phyloP scores from a whole-genome alignment of 305 asterid species.

The Coffea humblotiana region DNA sequence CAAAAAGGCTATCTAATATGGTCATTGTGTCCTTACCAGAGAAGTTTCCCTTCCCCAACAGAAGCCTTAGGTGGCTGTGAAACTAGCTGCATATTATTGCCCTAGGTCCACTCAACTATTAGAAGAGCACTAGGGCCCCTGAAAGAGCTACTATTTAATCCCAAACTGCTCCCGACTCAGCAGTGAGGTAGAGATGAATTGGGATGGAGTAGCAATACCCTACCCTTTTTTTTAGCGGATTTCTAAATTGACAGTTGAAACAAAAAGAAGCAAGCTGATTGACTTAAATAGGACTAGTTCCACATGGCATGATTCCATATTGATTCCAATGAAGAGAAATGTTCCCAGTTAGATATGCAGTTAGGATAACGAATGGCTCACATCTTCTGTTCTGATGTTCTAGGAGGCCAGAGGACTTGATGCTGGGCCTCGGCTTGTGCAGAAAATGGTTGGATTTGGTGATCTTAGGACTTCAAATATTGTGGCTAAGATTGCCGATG shows the following conservation, averaged over 20 bases:
- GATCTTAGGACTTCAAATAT: conserved; percentile 79
- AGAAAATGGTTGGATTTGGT: conserved; percentile 77
- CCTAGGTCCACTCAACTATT: background rate
- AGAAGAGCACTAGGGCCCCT: background rate
- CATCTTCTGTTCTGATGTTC: background rate
- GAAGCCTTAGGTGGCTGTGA: background rate
- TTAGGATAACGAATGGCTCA: background rate
- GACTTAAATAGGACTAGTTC: background rate
- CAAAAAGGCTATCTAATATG: too few species aligned
- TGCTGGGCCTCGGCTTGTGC: conserved; percentile 95
- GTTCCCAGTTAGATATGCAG: background rate
- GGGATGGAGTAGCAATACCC: background rate
- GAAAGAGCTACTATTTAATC: background rate
- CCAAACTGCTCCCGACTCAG: background rate
- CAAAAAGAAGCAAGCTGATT: background rate
- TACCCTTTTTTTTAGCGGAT: background rate
- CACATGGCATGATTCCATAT: background rate
- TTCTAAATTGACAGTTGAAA: background rate
- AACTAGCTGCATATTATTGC: background rate
- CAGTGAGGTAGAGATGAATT: background rate
- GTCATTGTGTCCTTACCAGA: background rate
- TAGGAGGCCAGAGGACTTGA: conserved; percentile 99
- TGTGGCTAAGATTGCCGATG: conserved; percentile 81
- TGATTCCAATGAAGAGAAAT: background rate
- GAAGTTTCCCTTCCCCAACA: background rate